Conservation (phyloP, 257 asterid species). For the Euphrasia confusa region DNA sequence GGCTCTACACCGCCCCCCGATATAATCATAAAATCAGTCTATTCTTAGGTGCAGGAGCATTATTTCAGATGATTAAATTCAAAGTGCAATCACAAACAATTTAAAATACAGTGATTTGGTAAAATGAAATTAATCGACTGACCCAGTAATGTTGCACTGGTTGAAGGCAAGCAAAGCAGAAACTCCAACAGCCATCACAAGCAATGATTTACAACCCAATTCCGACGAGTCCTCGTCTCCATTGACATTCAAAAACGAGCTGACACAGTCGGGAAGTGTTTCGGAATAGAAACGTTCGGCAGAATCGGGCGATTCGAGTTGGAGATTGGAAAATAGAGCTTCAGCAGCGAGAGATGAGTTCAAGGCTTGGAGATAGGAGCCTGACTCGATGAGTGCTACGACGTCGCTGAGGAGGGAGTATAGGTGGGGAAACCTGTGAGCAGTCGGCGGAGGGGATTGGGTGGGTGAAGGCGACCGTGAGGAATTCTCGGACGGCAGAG, state of each 20-base stretch:
- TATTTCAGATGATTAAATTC: background rate
- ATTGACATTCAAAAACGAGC: conserved; percentile 35
- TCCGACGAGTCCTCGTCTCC: conserved; percentile 27
- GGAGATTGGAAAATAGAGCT: conserved; percentile 39
- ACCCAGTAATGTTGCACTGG: conserved; percentile 82
- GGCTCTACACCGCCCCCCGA: background rate
- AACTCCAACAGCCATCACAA: conserved; percentile 69
- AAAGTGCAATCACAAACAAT: background rate
- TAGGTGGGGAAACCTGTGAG: conserved; percentile 31
- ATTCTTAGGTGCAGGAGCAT: background rate
- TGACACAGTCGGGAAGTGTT: conserved; percentile 47
- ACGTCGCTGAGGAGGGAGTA: conserved; percentile 39
- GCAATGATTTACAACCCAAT: conserved; percentile 43
- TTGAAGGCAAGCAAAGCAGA: conserved; percentile 72
- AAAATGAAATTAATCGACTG: conserved; percentile 15
- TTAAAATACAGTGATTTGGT: background rate
- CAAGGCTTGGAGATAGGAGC: conserved; percentile 55
- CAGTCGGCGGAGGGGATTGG: conserved; percentile 25
- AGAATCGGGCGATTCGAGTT: conserved; percentile 41
- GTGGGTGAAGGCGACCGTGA: conserved; percentile 18
- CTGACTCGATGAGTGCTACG: conserved; percentile 60
- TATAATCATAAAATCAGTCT: background rate
- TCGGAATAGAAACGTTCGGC: conserved; percentile 58
- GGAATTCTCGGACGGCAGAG: conserved; percentile 45
- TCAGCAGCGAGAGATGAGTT: conserved; percentile 44